Evolutionary conservation across 768 basidiomycete species (phyloP).

Genomic region (Phylloporus sp.): DNA sequence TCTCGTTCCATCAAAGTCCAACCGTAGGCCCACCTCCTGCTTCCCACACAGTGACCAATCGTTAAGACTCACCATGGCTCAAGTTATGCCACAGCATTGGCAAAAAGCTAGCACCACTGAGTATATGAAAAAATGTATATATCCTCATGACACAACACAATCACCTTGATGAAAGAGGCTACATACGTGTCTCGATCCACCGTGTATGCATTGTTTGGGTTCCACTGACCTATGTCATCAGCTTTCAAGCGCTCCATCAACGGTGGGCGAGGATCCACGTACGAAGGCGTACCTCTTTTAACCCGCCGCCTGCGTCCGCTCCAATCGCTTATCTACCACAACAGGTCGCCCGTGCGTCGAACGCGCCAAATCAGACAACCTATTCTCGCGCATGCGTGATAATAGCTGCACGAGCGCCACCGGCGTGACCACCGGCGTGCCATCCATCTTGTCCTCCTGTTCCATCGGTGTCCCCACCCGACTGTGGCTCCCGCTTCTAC

Average conservation of each 20-base stretch:
- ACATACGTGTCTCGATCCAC: too few species aligned
- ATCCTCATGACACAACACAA: too few species aligned
- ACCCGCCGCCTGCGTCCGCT: conserved; percentile 64
- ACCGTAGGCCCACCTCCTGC: conserved; percentile 25
- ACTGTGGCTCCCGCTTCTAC: conserved; percentile 25
- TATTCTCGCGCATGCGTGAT: conserved; percentile 63
- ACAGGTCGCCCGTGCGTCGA: conserved; percentile 46
- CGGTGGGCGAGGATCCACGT: background rate
- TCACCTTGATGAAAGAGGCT: too few species aligned
- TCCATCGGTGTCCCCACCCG: conserved; percentile 27
- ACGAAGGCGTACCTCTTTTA: background rate
- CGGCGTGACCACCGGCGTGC: conserved; percentile 47
- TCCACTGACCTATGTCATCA: too few species aligned
- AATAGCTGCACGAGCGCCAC: conserved; percentile 53
- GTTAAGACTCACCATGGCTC: too few species aligned
- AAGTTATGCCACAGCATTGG: too few species aligned
- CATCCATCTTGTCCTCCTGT: conserved; percentile 16
- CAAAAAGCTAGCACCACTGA: too few species aligned
- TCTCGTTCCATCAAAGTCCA: conserved; percentile 27
- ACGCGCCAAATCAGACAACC: conserved; percentile 54
- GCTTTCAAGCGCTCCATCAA: background rate
- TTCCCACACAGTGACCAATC: too few species aligned
- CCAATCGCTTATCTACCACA: conserved; percentile 69
- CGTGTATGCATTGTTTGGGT: too few species aligned
- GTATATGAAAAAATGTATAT: too few species aligned